Evolutionary conservation across 768 basidiomycete species (phyloP), one percentile per base, ranked within the genome.

Genomic region (Lactarius hengduanensis): DNA sequence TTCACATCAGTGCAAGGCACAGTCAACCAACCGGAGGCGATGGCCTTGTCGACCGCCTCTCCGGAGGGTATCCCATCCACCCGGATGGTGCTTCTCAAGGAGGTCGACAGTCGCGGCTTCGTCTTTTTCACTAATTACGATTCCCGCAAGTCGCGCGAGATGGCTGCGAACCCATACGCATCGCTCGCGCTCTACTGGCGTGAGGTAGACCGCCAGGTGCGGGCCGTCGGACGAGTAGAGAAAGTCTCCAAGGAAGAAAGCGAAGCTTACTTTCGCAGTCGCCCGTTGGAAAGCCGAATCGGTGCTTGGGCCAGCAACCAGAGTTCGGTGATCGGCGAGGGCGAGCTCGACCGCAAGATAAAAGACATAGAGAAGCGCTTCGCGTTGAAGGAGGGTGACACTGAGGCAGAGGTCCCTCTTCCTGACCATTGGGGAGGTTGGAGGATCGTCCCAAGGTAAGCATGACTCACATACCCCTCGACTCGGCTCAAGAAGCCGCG

Each of bases 401-500:
- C 74, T 34, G 79, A 82, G 1, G 79, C 74, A 13, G 80, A 86
- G 34, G 80, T 97, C 15, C 89, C 91, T 0, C 79, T 89, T 57
- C 96, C 96, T 3, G 88, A 92, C 9, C 93, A 92, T 76, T 98
- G 96, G 96, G 96, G 96, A 67, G 96, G 96, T 4, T 97, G 94
- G 91, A 83, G 96, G 71, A 83, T 98, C 40, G 81, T 98, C n/a
- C 96, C 96, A 32, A 83, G 83, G 94, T 96, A 71, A 72, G 88
- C 5, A 13, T 15, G 15, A n/a, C 22, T 45, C 70, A 26, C 53
- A 34, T 59, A 41, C 66, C 20, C 40, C 58, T 36, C 50, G 30
- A 2, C 55, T 36, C 63, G 22, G 61, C 66, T 58, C 62, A 63
- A 13, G 41, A 41, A n/a, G 30, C 32, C 41, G 59, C 22, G 26